Evolutionary conservation across 2,329 filamentous ascomycete species (phyloP).

Genomic region (Teratosphaeria zuluensis): DNA sequence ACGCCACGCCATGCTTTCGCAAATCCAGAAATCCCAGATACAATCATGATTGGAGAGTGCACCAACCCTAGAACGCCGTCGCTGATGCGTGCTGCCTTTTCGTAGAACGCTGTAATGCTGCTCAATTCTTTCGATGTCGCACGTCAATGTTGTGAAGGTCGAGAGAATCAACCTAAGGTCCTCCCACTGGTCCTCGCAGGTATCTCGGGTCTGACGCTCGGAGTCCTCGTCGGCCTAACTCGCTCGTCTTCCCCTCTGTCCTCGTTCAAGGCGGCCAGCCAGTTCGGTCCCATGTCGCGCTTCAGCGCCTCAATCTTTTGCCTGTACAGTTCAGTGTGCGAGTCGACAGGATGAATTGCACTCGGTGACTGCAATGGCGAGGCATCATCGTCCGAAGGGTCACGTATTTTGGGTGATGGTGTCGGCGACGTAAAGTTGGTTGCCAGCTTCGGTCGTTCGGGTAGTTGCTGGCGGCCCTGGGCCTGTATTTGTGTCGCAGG

Average conservation of each 20-base stretch:
- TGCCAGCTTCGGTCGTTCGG: slow-evolving; percentile 17
- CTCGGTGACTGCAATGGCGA: slow-evolving; percentile 16
- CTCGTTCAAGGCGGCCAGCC: slow-evolving; percentile 77
- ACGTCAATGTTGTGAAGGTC: not conserved
- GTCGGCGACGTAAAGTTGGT: slow-evolving; percentile 21
- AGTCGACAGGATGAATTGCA: slow-evolving; percentile 13
- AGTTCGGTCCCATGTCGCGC: slow-evolving; percentile 75
- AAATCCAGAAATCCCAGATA: not conserved
- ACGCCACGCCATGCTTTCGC: slow-evolving; percentile 1
- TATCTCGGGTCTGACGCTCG: slow-evolving; percentile 15
- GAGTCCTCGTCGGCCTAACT: slow-evolving; percentile 12
- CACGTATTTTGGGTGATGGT: slow-evolving; percentile 17
- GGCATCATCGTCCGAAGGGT: slow-evolving; percentile 22
- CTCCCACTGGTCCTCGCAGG: not conserved
- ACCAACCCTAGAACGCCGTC: not conserved
- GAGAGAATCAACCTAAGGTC: not conserved
- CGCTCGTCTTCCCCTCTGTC: slow-evolving; percentile 44
- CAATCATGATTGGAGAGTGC: not conserved
- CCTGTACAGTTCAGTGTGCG: slow-evolving; percentile 47
- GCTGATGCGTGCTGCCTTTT: not conserved
- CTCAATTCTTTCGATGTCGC: not conserved
- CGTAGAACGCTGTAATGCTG: not conserved
- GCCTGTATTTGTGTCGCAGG: slow-evolving; percentile 9
- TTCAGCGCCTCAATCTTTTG: slow-evolving; percentile 81
- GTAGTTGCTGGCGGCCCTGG: not conserved